Percentiles rank a stretch among this genome's conserved stretches.
Conservation (phyloP, 148 eudicot species). For the Limonium bicolor region DNA sequence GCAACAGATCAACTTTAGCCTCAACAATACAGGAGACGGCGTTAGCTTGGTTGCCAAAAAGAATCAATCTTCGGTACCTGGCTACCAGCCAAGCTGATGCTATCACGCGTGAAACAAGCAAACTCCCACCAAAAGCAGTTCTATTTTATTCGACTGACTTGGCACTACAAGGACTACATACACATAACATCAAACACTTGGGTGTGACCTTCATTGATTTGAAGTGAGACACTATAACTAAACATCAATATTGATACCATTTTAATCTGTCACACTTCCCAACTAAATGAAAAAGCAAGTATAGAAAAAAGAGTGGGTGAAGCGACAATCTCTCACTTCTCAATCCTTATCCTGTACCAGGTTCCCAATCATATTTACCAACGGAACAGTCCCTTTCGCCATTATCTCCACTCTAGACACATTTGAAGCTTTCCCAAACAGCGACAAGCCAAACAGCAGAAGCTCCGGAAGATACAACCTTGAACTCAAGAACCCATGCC, state of each 20-base stretch:
- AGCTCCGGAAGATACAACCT: slow-evolving; percentile 82
- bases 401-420: slow-evolving; percentile 89
- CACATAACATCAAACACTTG: too few relatives aligned
- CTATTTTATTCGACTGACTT: too few relatives aligned
- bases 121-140: too few relatives aligned
- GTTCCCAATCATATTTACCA: slow-evolving; percentile 72
- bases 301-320: not conserved
- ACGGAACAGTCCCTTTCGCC: slow-evolving; percentile 86
- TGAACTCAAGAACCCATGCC: slow-evolving; percentile 99
- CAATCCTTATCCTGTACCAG: slow-evolving; percentile 54
- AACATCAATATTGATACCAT: not conserved
- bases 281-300: not conserved
- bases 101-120: too few relatives aligned
- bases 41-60: too few relatives aligned
- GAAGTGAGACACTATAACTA: too few relatives aligned
- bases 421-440: slow-evolving; percentile 75
- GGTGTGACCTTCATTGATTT: too few relatives aligned
- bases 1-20: too few relatives aligned
- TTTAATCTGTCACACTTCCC: not conserved
- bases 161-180: too few relatives aligned
- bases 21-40: too few relatives aligned
- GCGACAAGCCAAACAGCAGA: slow-evolving; percentile 67
- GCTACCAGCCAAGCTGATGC: too few relatives aligned
- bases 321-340: not conserved
- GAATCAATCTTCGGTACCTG: too few relatives aligned